Evolutionary conservation across 1,139 yeast genomes (phyloP), one percentile per base, ranked within the genome.

Genomic region (Pichia sp.): DNA sequence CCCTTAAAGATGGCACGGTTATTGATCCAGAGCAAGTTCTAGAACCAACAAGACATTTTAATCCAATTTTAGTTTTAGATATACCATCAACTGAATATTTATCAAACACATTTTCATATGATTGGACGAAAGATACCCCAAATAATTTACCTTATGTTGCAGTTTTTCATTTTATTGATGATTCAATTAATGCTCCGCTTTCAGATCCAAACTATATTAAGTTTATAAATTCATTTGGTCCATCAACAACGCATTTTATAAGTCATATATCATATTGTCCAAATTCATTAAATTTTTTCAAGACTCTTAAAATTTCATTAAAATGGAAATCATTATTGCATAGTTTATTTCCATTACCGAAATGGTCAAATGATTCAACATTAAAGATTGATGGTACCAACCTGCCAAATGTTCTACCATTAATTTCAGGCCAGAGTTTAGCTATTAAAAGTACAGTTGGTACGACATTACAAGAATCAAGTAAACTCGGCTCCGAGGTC

Each of bases 81-180:
- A 79, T 91, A 34, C 96, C 98, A 0, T 70, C 73, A 30, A 53
- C 56, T 0, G 67, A 65, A 0, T 87, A 83, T 61, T 63, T 88
- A n/a, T 62, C 68, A 0, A 71, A 74, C 46, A 74, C 83, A 1
- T 29, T 78, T 0, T 50, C 56, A 0, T 65, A 70, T 42, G 64
- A 67, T 5, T 65, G 70, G 57, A 68, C 71, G 68, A 34, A 53
- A 1, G 31, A 48, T 3, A 49, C 53, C 2, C 58, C 54, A 10
- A 46, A 53, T 14, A 46, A 42, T 3, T 44, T 53, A 25, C 66
- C 69, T 6, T 64, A 63, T 36, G 76, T 72, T 10, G 63, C 69
- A 5, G 85, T 89, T 2, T 89, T 87, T 65, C 96, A 88, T 67
- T 78, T 89, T 54, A 69, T 91, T 45, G 95, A 87, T n/a, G 76